Percentiles rank a stretch among this genome's conserved stretches.
Conservation (phyloP, 148 eudicot genomes). For the Rhododendron simsii region DNA sequence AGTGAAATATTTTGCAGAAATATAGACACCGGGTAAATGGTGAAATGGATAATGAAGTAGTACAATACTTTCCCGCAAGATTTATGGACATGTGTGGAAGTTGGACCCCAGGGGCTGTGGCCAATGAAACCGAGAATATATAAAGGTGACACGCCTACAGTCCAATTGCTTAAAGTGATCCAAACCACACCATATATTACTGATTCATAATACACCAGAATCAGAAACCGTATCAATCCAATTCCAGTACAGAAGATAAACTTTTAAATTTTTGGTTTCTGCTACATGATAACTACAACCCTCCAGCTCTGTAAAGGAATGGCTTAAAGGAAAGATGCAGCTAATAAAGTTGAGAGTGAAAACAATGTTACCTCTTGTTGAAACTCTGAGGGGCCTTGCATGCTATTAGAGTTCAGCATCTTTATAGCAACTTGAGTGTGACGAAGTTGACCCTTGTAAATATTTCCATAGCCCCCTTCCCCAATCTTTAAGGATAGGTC, state of each 20-base stretch:
- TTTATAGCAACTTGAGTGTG: constrained; percentile 81
- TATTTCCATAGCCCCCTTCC: constrained; percentile 79
- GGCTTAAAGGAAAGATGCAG: not conserved
- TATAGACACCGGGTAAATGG: not conserved
- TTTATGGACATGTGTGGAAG: not conserved
- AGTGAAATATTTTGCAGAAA: not conserved
- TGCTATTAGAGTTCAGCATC: constrained; percentile 48
- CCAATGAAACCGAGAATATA: not conserved
- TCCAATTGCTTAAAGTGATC: not conserved
- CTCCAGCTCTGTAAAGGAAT: not conserved
- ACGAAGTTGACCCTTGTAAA: constrained; percentile 59
- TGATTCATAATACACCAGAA: not conserved
- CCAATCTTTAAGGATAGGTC: constrained; percentile 63
- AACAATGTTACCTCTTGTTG: constrained; percentile 67
- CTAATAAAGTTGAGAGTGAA: not conserved
- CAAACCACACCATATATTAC: not conserved
- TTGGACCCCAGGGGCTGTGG: not conserved
- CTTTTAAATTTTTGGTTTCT: not conserved
- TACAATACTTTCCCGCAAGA: not conserved
- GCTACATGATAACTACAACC: not conserved
- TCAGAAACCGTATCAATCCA: not conserved
- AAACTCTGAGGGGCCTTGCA: constrained; percentile 67
- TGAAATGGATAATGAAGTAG: not conserved
- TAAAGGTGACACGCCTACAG: not conserved
- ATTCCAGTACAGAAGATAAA: not conserved